Conservation (phyloP, 2,329 filamentous ascomycete genomes). For the Fusarium coffeatum region DNA sequence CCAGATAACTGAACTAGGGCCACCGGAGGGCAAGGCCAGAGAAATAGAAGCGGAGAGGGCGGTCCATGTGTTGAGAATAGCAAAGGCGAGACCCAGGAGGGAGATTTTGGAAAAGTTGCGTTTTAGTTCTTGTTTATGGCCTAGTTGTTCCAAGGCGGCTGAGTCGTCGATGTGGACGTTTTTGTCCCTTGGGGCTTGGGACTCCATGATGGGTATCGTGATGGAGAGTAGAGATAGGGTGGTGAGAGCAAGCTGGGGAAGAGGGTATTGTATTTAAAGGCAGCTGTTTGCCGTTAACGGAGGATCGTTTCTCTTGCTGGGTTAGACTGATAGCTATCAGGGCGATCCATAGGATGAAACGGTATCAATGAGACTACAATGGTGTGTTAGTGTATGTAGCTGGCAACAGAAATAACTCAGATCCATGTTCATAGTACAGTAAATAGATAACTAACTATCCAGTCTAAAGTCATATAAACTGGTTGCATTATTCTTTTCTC, state of each 20-base stretch:
- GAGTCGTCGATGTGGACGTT: constrained; percentile 49
- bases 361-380: not conserved
- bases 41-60: constrained; percentile 61
- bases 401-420: not conserved
- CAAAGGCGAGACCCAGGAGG: constrained; percentile 62
- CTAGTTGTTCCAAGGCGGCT: constrained; percentile 57
- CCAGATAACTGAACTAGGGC: constrained; percentile 78
- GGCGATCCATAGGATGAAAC: constrained; percentile 15
- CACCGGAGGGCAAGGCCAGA: constrained; percentile 73
- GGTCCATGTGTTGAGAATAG: constrained; percentile 64
- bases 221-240: not conserved
- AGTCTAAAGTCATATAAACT: fast-evolving
- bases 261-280: constrained; percentile 17
- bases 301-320: constrained; percentile 27
- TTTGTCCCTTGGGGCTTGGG: constrained; percentile 31
- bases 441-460: not conserved
- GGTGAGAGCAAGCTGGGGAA: not conserved
- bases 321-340: constrained; percentile 24
- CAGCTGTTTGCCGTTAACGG: constrained; percentile 9
- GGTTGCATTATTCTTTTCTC: not conserved
- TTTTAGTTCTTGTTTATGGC: constrained; percentile 62
- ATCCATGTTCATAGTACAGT: not conserved
- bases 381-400: not conserved
- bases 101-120: constrained; percentile 62
- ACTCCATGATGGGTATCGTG: constrained; percentile 32